Conservation (phyloP, 495 filamentous ascomycete genomes). For the Bathelium albidoporum region DNA sequence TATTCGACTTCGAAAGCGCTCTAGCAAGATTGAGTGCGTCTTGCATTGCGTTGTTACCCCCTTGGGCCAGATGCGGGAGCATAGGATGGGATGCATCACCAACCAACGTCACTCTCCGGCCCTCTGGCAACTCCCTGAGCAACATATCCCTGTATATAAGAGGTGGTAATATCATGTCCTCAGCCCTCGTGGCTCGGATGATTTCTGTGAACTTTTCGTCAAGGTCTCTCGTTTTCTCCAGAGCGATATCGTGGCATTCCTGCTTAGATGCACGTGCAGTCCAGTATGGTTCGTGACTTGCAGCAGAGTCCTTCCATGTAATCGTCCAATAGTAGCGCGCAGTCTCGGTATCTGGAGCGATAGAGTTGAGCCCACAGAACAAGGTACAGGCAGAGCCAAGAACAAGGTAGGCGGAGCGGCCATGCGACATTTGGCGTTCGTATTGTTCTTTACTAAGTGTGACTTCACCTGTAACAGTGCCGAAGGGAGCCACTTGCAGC, state of each 20-base stretch:
- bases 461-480: neutral
- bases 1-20: neutral
- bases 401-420: neutral
- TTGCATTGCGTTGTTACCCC: slow-evolving; percentile 47
- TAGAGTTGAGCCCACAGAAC: neutral
- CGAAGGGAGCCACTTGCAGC: neutral
- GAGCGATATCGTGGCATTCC: neutral
- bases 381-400: neutral
- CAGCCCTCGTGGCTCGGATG: neutral
- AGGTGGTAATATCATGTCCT: neutral
- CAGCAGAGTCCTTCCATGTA: neutral
- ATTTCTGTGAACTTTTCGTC: neutral
- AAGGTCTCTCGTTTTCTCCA: neutral
- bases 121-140: neutral
- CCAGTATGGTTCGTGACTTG: neutral
- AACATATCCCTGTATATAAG: neutral
- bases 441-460: neutral
- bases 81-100: slow-evolving; percentile 21
- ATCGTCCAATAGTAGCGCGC: neutral
- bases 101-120: slow-evolving; percentile 11
- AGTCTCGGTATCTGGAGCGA: neutral
- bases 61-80: slow-evolving; percentile 41
- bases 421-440: neutral
- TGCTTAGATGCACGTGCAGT: neutral
- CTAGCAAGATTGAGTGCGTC: slow-evolving; percentile 27